Conservation (phyloP, 768 basidiomycete genomes). For the Leccinum disarticulatum region DNA sequence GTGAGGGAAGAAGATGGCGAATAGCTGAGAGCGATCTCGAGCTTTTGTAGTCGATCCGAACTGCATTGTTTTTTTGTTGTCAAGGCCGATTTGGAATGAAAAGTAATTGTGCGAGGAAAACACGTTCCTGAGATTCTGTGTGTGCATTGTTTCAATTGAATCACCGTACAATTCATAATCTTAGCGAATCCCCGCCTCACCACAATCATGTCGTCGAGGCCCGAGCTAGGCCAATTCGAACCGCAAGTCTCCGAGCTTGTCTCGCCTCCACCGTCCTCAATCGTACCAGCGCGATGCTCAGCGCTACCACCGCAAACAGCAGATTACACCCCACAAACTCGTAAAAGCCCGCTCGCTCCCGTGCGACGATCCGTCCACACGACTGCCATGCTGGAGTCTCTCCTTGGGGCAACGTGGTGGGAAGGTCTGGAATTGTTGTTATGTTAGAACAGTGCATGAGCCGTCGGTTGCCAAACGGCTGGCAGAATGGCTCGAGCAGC, state of each 20-base stretch:
- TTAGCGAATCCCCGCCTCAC: slow-evolving; percentile 5
- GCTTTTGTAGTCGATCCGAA: slow-evolving; percentile 13
- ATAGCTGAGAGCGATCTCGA: not conserved
- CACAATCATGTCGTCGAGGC: slow-evolving; percentile 13
- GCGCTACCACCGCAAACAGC: slow-evolving; percentile 63
- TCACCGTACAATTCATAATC: not conserved
- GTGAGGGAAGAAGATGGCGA: slow-evolving; percentile 10
- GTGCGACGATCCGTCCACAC: slow-evolving; percentile 79
- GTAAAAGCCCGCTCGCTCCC: slow-evolving; percentile 85
- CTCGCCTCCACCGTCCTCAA: slow-evolving; percentile 65
- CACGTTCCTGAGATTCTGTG: not conserved
- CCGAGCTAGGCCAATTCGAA: slow-evolving; percentile 74
- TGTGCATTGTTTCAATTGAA: not conserved
- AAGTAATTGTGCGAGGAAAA: not conserved
- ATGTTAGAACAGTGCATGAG: slow-evolving; percentile 73
- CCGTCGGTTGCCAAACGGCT: slow-evolving; percentile 93
- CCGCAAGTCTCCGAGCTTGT: slow-evolving; percentile 82
- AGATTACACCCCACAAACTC: slow-evolving; percentile 89
- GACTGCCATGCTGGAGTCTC: slow-evolving; percentile 88
- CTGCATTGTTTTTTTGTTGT: slow-evolving; percentile 19
- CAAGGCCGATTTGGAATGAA: slow-evolving; percentile 11
- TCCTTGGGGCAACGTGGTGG: slow-evolving; percentile 31
- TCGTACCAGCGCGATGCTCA: slow-evolving; percentile 66
- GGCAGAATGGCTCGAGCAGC: slow-evolving; percentile 88
- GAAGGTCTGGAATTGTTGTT: slow-evolving; percentile 19